A percentile compares a stretch with the other conserved stretches of the same genome.
Conservation (phyloP, 2,329 filamentous ascomycete species). For the Nakataea oryzae region DNA sequence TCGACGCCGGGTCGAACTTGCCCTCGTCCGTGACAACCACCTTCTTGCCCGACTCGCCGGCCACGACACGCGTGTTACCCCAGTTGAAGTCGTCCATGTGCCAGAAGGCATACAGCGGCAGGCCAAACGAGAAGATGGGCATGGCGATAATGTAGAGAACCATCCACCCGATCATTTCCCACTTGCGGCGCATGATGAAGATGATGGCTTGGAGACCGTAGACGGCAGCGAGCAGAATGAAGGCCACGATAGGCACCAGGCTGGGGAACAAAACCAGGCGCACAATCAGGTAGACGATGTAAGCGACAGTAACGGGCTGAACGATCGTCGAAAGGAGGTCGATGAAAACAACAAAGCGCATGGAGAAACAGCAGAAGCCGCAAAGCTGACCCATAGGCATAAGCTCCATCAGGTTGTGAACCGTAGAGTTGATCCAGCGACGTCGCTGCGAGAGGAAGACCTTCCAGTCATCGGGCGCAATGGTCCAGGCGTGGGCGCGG, state of each 20-base stretch:
- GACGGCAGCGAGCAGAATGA: conserved; percentile 86
- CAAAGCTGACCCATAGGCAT: conserved; percentile 90
- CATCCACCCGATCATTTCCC: conserved; percentile 99
- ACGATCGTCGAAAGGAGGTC: conserved; percentile 87
- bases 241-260: conserved; percentile 71
- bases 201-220: conserved; percentile 96
- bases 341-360: conserved; percentile 95
- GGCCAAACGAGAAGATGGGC: conserved; percentile 80
- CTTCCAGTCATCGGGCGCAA: conserved; percentile 85
- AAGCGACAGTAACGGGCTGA: conserved; percentile 82
- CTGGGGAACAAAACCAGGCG: conserved; percentile 50
- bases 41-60: conserved; percentile 86
- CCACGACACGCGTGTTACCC: conserved; percentile 97
- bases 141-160: conserved; percentile 86
- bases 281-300: conserved; percentile 83
- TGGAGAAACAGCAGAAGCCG: conserved; percentile 99
- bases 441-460: conserved; percentile 97
- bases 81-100: conserved; percentile 99
- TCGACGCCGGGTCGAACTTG: conserved; percentile 87
- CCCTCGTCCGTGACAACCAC: conserved; percentile 92
- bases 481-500: conserved; percentile 88
- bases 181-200: conserved; percentile 92
- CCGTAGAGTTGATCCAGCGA: conserved; percentile 98
- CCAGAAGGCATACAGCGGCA: conserved; percentile 96
- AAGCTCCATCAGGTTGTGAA: conserved; percentile 94